Percentiles rank a stretch among this genome's conserved stretches.
Evolutionary conservation across 2,329 filamentous ascomycete species (phyloP).

Genomic region (Aspergillus terreus): DNA sequence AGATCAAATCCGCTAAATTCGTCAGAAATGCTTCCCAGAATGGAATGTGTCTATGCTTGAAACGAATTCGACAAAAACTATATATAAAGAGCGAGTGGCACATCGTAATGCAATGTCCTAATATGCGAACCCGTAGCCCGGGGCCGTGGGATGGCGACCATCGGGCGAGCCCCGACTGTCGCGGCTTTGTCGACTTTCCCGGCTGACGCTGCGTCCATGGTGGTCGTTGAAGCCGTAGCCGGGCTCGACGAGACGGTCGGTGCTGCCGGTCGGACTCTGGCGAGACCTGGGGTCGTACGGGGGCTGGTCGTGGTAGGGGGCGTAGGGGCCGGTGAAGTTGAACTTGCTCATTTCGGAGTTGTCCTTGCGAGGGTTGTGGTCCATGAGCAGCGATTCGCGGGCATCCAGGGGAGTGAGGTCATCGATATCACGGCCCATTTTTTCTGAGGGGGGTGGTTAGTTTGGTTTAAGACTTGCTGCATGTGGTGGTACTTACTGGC

Average conservation of each 20-base stretch:
- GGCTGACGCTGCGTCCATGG: constrained; percentile 24
- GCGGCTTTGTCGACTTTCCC: constrained; percentile 21
- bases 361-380: constrained; percentile 45
- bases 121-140: constrained; percentile 34
- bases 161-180: constrained; percentile 30
- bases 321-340: constrained; percentile 39
- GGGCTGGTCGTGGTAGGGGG: constrained; percentile 34
- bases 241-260: constrained; percentile 30
- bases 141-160: constrained; percentile 24
- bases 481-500: constrained; percentile 62
- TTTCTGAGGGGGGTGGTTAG: constrained; percentile 52
- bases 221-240: constrained; percentile 23
- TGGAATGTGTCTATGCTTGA: constrained; percentile 3
- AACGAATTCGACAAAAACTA: constrained; percentile 4
- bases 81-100: constrained; percentile 1
- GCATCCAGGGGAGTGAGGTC: constrained; percentile 82
- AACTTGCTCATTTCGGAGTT: constrained; percentile 38
- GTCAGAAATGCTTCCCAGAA: constrained; percentile 7
- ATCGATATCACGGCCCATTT: constrained; percentile 72
- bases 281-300: constrained; percentile 17
- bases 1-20: constrained; percentile 10
- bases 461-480: background rate
- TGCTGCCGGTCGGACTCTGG: constrained; percentile 28
- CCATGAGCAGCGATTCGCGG: constrained; percentile 65
- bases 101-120: constrained; percentile 14